Percentiles rank a stretch among this genome's conserved stretches.
These are phyloP conservation scores for Boletus smithii DNA, from an alignment of 1,284 basidiomycete genomes.

Conservation along the genomic window DNA sequence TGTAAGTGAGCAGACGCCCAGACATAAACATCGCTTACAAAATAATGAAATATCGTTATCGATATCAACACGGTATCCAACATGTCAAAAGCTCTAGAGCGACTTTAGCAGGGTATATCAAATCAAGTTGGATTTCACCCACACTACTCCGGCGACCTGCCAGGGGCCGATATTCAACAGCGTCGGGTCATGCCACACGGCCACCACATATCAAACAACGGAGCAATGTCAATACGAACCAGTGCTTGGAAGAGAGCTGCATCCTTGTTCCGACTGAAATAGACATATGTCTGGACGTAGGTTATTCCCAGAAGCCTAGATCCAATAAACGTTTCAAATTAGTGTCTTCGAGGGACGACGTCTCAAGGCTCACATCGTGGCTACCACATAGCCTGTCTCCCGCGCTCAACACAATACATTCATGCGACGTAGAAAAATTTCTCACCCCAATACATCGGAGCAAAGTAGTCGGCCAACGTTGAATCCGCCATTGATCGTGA, in stretches of 20 bases:
- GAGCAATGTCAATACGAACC: neutral
- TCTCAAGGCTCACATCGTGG: constrained; percentile 1
- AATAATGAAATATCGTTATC: constrained; percentile 4
- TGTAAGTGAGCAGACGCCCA: neutral
- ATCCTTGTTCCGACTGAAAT: constrained; percentile 6
- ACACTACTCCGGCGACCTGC: constrained; percentile 5
- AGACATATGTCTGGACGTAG: constrained; percentile 7
- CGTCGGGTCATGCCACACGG: neutral
- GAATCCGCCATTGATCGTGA: neutral
- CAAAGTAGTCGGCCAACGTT: neutral
- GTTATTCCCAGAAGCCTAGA: constrained; percentile 10
- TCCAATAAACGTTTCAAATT: neutral
- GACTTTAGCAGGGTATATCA: neutral
- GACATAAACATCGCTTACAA: constrained; percentile 1
- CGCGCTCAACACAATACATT: neutral
- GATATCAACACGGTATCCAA: constrained; percentile 2
- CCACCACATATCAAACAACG: neutral
- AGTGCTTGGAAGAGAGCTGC: neutral
- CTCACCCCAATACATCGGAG: constrained; percentile 11
- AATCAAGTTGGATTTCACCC: neutral
- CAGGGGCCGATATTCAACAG: neutral
- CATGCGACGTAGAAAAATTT: neutral
- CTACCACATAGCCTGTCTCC: constrained; percentile 8
- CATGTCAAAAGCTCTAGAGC: constrained; percentile 1
- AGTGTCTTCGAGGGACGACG: neutral